These are phyloP conservation scores for Ustilago curta DNA, from an alignment of 1,284 basidiomycete genomes.

Conservation along the genomic window DNA sequence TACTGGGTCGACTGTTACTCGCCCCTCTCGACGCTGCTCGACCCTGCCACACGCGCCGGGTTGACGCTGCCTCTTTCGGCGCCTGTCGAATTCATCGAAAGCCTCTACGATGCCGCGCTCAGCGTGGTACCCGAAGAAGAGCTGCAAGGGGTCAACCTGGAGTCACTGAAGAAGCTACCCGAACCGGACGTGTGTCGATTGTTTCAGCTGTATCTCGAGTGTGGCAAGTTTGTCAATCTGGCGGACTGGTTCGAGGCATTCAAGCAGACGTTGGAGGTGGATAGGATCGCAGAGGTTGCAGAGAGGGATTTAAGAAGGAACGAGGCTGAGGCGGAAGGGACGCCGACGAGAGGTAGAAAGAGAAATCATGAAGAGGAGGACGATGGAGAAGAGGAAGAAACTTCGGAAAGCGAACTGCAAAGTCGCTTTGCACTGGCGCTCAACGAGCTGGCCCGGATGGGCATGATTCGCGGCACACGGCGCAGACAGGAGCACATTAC, in stretches of 20 bases:
- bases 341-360: no score
- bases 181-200: constrained; percentile 60
- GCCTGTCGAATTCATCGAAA: constrained; percentile 38
- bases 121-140: constrained; percentile 35
- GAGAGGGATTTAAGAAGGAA: constrained; percentile 7
- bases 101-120: constrained; percentile 42
- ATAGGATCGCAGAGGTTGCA: constrained; percentile 8
- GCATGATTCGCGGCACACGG: constrained; percentile 57
- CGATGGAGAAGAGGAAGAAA: background rate
- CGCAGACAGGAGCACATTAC: constrained; percentile 61
- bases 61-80: constrained; percentile 28
- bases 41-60: constrained; percentile 32
- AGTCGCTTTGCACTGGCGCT: constrained; percentile 61
- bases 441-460: constrained; percentile 63
- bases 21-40: constrained; percentile 32
- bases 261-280: constrained; percentile 47
- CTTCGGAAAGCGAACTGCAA: constrained; percentile 36
- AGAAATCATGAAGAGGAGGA: no score
- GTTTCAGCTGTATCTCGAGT: constrained; percentile 60
- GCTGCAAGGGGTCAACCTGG: constrained; percentile 24
- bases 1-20: constrained; percentile 44
- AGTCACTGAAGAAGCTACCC: background rate
- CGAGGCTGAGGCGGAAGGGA: background rate
- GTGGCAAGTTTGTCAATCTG: constrained; percentile 63
- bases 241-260: constrained; percentile 67